phyloP scores from a whole-genome alignment of 768 basidiomycete genomes.

The Calvatia gigantea region DNA sequence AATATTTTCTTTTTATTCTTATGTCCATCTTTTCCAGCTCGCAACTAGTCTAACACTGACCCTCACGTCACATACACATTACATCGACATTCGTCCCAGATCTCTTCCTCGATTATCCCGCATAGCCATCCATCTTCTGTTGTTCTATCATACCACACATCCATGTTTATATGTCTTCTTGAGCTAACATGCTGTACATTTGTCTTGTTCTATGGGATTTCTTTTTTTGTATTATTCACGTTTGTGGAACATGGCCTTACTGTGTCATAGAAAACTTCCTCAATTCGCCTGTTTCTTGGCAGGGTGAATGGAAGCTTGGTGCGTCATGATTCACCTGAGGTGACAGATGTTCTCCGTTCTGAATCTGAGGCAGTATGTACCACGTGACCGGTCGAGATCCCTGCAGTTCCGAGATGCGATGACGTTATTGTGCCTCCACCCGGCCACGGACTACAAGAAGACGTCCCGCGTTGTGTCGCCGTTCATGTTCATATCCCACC shows the following conservation, averaged over 20 bases:
- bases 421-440: neutral
- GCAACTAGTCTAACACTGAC: too few relatives aligned
- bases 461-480: neutral
- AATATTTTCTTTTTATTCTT: too few relatives aligned
- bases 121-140: neutral
- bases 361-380: too few relatives aligned
- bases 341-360: neutral
- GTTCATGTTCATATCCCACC: neutral
- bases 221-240: neutral
- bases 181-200: neutral
- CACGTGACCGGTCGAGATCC: slow-evolving; percentile 6
- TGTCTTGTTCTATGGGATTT: neutral
- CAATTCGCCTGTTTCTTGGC: too few relatives aligned
- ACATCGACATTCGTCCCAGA: too few relatives aligned
- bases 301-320: too few relatives aligned
- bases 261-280: neutral
- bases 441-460: neutral
- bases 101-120: too few relatives aligned
- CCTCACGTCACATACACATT: too few relatives aligned
- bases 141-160: neutral
- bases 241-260: neutral
- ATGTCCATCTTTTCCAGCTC: too few relatives aligned
- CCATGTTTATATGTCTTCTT: neutral
- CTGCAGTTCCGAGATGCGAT: neutral
- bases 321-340: neutral